A percentile compares a stretch with the other conserved stretches of the same genome.
phyloP scores from a whole-genome alignment of 2,329 filamentous ascomycete species.

The Penicillium corylophilum region DNA sequence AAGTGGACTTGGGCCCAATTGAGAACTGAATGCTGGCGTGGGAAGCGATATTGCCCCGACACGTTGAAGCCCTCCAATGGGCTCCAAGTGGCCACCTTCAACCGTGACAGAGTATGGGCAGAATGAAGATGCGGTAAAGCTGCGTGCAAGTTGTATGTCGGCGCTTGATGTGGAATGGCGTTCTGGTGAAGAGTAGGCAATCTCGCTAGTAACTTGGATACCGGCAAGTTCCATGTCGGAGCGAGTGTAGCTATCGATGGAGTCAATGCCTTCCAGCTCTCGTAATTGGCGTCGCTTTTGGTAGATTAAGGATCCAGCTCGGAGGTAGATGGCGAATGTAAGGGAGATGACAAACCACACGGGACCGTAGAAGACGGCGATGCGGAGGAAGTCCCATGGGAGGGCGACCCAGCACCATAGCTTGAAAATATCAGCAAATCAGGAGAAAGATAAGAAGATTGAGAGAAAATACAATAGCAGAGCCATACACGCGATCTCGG shows the following conservation, averaged over 20 bases:
- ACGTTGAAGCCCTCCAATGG: not conserved
- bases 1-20: not conserved
- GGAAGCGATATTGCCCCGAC: not conserved
- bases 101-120: constrained; percentile 36
- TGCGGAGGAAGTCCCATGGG: constrained; percentile 69
- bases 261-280: constrained; percentile 52
- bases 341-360: constrained; percentile 44
- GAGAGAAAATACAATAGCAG: constrained; percentile 56
- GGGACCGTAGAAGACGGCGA: constrained; percentile 67
- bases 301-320: constrained; percentile 40
- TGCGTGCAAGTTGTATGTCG: constrained; percentile 1
- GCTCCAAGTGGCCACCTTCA: constrained; percentile 23
- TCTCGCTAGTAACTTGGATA: constrained; percentile 62
- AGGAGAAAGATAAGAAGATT: not conserved
- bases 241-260: constrained; percentile 44
- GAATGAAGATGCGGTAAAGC: constrained; percentile 7
- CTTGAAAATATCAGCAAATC: constrained; percentile 28
- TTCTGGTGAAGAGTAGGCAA: constrained; percentile 22
- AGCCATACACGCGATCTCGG: constrained; percentile 66
- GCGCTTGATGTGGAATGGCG: constrained; percentile 5
- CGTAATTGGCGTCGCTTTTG: constrained; percentile 62
- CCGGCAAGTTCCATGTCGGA: constrained; percentile 59
- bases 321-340: constrained; percentile 42
- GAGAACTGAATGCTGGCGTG: not conserved
- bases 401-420: constrained; percentile 78